A percentile compares a stretch with the other conserved stretches of the same genome.
Evolutionary conservation across 345 rosid genomes (phyloP).

Genomic region (Cardiospermum halicacabum): DNA sequence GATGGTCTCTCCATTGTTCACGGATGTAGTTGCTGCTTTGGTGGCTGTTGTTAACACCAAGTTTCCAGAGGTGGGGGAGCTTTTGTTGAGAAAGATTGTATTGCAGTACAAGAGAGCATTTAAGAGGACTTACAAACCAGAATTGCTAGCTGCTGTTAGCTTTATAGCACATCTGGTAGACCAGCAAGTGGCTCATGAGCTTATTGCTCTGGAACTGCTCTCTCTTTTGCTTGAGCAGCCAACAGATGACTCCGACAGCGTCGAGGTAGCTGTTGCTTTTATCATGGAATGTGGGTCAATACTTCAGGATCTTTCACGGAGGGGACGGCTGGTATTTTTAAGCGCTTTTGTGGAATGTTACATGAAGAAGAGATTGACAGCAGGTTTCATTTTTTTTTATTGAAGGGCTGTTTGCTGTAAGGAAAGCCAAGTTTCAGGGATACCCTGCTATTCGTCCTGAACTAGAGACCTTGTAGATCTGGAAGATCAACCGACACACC

Average conservation of each 20-base stretch:
- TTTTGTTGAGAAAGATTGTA: conserved; percentile 72
- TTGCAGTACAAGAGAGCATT: conserved; percentile 93
- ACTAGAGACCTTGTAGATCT: conserved; percentile 80
- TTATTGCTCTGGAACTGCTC: conserved; percentile 77
- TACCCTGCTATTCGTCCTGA: conserved; percentile 94
- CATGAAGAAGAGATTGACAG: conserved; percentile 97
- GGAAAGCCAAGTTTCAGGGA: conserved; percentile 97
- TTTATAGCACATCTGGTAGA: conserved; percentile 92
- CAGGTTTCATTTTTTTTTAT: conserved; percentile 85
- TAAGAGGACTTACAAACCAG: conserved; percentile 92
- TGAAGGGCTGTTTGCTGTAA: conserved; percentile 77
- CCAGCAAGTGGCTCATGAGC: conserved; percentile 87
- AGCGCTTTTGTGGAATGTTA: conserved; percentile 88
- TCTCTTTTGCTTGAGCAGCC: conserved; percentile 72
- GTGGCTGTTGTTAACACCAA: conserved; percentile 83
- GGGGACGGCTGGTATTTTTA: conserved; percentile 88
- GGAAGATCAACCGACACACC: conserved; percentile 81
- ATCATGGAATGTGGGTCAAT: conserved; percentile 87
- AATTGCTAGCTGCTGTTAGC: conserved; percentile 88
- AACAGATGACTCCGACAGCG: conserved; percentile 90
- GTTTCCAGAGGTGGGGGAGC: conserved; percentile 87
- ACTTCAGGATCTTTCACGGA: conserved; percentile 85
- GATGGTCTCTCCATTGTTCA: conserved; percentile 91
- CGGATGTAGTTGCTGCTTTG: conserved; percentile 83
- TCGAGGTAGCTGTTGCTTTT: conserved; percentile 93